A percentile compares a stretch with the other conserved stretches of the same genome.
These are phyloP conservation scores for Sarocladium strictum DNA, from an alignment of 2,329 filamentous ascomycete species.

Conservation along the genomic window DNA sequence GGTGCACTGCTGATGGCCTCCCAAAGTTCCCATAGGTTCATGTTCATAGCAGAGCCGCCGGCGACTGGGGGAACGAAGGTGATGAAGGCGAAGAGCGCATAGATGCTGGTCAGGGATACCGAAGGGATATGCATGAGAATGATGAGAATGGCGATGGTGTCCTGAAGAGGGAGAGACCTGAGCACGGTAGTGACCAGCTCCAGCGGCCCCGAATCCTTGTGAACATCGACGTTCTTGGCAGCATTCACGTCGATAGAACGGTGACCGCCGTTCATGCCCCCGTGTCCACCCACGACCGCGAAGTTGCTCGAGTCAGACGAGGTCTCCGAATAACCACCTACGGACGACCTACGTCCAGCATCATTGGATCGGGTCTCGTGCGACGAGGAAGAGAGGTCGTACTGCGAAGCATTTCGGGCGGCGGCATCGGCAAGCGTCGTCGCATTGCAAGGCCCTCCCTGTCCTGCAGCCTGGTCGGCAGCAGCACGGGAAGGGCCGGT, in stretches of 20 bases:
- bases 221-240: constrained; percentile 60
- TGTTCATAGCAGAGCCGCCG: constrained; percentile 69
- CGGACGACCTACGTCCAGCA: constrained; percentile 40
- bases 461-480: constrained; percentile 23
- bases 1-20: constrained; percentile 82
- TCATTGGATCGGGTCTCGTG: constrained; percentile 35
- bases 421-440: constrained; percentile 10
- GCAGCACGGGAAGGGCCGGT: constrained; percentile 26
- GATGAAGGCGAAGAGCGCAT: constrained; percentile 85
- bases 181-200: constrained; percentile 81
- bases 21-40: constrained; percentile 86
- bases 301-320: constrained; percentile 47
- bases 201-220: constrained; percentile 66
- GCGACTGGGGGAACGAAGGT: constrained; percentile 85
- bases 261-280: constrained; percentile 42
- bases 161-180: constrained; percentile 81
- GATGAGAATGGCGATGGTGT: constrained; percentile 95
- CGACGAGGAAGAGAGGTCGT: constrained; percentile 13
- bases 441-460: constrained; percentile 23
- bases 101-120: constrained; percentile 79
- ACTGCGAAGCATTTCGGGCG: constrained; percentile 13
- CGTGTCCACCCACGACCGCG: constrained; percentile 28
- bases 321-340: constrained; percentile 47
- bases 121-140: constrained; percentile 89
- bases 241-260: constrained; percentile 66